Base-by-base conservation (phyloP, 2,329 filamentous ascomycete species). In the Aspergillus quadrilineatus region DNA sequence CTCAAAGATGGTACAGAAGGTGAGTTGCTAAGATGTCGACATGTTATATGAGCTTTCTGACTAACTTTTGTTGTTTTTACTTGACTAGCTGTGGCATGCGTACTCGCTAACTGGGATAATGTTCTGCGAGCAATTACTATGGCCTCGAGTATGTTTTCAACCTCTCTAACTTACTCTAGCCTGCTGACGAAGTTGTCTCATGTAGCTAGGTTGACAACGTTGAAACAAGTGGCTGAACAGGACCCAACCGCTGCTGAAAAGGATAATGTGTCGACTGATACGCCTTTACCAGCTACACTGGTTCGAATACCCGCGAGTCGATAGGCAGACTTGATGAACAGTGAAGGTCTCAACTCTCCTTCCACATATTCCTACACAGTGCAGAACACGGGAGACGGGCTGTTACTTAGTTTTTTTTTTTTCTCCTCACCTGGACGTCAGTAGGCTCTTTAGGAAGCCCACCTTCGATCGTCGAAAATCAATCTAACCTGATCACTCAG, bases 241-340 rank as follows among this genome's bases (percentile, higher is more conserved):
- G 58, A 57, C 52, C 17, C 62, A 46, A 45, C 55, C 43, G n/a
- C 14, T 22, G 60, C 48, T 28, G 47, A 50, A 14, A 50, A 59
- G 5, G 52, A 93, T 86, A 68, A 93, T 82, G 64, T 89, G 79
- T 81, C 89, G 84, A 78, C 92, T 92, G 67, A 95, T 28, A 50
- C 63, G 46, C 60, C 60, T 22, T 63, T 77, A 30, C 75, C 75
- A 51, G 70, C 74, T 47, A 76, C 75, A 8, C 63, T 78, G 55
- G 75, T 78, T 57, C 72, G 76, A 56, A 77, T 78, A 57, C 74
- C 75, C 42, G 67, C 68, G 49, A 68, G 70, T 47, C 62, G 63
- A 60, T 56, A 58, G 48, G 63, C 15, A 53, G 50, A 17, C 37
- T 9, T 3, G n/a, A 10, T 10, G 26, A 28, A 15, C 41, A 4